Conservation (phyloP, 305 asterid species). For the Solanum hybrid region DNA sequence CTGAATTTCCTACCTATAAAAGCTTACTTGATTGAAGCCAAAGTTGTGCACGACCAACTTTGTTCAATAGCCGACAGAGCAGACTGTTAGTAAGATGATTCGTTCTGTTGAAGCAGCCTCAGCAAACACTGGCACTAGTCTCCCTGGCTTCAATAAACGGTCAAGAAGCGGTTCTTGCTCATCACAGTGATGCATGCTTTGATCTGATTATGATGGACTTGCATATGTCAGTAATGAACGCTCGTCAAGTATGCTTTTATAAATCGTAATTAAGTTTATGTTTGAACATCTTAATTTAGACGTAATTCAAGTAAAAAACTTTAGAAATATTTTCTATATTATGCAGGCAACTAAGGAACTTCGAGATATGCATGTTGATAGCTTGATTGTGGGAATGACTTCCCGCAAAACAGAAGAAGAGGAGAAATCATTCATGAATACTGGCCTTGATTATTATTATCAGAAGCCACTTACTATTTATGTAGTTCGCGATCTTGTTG, state of each 20-base stretch:
- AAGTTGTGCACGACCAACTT: slow-evolving; percentile 23
- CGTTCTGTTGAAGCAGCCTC: background rate
- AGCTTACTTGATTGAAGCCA: slow-evolving; percentile 17
- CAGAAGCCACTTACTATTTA: background rate
- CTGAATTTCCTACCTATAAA: slow-evolving; percentile 15
- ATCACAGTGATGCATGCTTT: background rate
- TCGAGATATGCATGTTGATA: no score
- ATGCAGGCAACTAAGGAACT: background rate
- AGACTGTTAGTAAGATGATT: background rate
- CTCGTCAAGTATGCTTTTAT: background rate
- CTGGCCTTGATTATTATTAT: background rate
- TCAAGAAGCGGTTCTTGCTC: background rate
- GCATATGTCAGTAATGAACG: background rate
- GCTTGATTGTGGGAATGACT: no score
- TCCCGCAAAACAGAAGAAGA: background rate
- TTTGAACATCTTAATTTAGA: background rate
- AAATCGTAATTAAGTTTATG: no score
- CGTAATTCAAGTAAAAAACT: background rate
- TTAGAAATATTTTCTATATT: background rate
- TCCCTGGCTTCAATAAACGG: background rate
- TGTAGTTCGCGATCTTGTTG: background rate
- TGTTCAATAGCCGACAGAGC: slow-evolving; percentile 10
- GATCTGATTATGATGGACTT: background rate
- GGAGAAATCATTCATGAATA: background rate
- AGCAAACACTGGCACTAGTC: no score